Percentiles rank a stretch among this genome's conserved stretches.
Evolutionary conservation across 108 stramenopile genomes (phyloP).

Genomic region (Cyclostephanos invisitatus): DNA sequence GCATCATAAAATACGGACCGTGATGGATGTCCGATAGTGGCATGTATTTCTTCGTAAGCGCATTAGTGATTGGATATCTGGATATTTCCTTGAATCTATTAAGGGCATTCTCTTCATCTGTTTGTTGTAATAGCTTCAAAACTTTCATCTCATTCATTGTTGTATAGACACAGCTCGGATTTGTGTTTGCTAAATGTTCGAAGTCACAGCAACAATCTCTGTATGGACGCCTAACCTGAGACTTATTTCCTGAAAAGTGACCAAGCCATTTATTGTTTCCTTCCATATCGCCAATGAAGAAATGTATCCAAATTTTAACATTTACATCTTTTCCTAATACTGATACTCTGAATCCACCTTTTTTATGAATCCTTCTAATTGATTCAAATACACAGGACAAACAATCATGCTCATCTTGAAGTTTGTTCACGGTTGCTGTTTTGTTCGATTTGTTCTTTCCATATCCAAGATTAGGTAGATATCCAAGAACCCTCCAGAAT

Average conservation of each 20-base stretch:
- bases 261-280: slow-evolving; percentile 11
- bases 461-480: background rate
- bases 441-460: background rate
- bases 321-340: background rate
- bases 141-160: background rate
- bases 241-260: background rate
- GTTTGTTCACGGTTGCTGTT: background rate
- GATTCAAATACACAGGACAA: background rate
- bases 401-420: slow-evolving; percentile 5
- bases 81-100: background rate
- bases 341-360: background rate
- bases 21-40: slow-evolving; percentile 1
- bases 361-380: background rate
- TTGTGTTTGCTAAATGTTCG: background rate
- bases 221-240: background rate
- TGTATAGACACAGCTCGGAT: background rate
- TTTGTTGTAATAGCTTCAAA: background rate
- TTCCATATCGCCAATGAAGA: background rate
- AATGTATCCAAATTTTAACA: slow-evolving; percentile 7
- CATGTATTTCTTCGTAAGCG: background rate
- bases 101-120: background rate
- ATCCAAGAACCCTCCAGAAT: background rate
- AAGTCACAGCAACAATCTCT: background rate
- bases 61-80: background rate
- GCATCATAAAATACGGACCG: background rate